Conservation (phyloP, 2,329 filamentous ascomycete species). For the Chaetomium strumarium region DNA sequence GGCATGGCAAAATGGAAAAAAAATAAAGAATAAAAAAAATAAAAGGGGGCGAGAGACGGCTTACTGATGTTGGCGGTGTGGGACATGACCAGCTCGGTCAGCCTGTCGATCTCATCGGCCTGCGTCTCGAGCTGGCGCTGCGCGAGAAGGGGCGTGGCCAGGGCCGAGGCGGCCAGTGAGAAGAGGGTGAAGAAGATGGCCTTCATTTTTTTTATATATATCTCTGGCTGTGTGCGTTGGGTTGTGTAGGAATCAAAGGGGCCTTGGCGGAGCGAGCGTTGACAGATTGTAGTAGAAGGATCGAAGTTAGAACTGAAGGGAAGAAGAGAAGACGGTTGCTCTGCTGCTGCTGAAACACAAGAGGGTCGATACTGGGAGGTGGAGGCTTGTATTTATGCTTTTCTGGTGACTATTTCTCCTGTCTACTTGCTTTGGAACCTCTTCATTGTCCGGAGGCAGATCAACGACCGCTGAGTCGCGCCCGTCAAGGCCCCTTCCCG, state of each 20-base stretch:
- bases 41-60: background rate
- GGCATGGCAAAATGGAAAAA: background rate
- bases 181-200: constrained; percentile 23
- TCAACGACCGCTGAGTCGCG: too few species aligned
- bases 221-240: background rate
- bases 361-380: background rate
- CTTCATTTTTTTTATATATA: constrained; percentile 23
- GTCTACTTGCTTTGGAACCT: background rate
- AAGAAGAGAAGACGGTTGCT: background rate
- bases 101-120: constrained; percentile 22
- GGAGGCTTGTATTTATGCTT: background rate
- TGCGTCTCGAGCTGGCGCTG: constrained; percentile 23
- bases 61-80: constrained; percentile 29
- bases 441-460: background rate
- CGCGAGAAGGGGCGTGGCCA: constrained; percentile 20
- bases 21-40: background rate
- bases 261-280: background rate
- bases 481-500: too few species aligned
- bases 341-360: background rate
- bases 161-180: constrained; percentile 22
- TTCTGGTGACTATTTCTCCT: background rate
- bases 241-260: background rate
- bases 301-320: background rate
- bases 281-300: background rate
- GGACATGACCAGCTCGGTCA: constrained; percentile 19